Evolutionary conservation across 768 basidiomycete genomes (phyloP), one percentile per base, ranked within the genome.

Genomic region (Dioszegia crocea): DNA sequence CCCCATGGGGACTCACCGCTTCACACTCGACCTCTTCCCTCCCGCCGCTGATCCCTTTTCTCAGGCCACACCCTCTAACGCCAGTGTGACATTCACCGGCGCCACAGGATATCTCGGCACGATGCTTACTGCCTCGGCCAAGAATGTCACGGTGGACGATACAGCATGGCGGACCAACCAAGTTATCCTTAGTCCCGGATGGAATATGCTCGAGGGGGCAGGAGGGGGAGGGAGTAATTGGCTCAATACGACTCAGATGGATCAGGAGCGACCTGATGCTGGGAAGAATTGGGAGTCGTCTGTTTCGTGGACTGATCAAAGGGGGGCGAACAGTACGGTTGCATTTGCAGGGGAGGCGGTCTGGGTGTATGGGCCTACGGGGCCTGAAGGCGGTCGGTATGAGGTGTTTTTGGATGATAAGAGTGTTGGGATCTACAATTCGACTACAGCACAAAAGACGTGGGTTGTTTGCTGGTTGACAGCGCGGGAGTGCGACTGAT

Each of bases 151-250:
- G 17, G 62, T 73, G 21, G 71, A 73, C 55, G 71, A 73, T 61
- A 55, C 71, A 12, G 68, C 64, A 17, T 73, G 71, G 71, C 52
- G 68, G 30, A 58, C 62, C 26, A 45, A 61, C 48, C 40, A 53
- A 33, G 61, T 73, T 8, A 19, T 53, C 11, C 38, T 69, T 11
- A 67, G 58, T 33, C 64, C 65, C 8, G 71, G 66, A 14, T 73
- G 71, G 71, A 73, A 73, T 52, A 73, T 73, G 71, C 40, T 73
- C 8, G 70, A 71, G 31, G 51, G 51, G 10, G 51, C 10, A 10
- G 4, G 12, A 14, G 26, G 38, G 48, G 41, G 56, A 14, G 29
- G 27, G 12, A 62, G 62, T n/a, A 73, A 73, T 57, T 73, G 64
- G 57, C 67, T 73, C 47, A 65, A 73, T 36, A 50, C 55, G 49